Evolutionary conservation across 805 yeast genomes (phyloP).

Genomic region (Teunomyces kruisii): DNA sequence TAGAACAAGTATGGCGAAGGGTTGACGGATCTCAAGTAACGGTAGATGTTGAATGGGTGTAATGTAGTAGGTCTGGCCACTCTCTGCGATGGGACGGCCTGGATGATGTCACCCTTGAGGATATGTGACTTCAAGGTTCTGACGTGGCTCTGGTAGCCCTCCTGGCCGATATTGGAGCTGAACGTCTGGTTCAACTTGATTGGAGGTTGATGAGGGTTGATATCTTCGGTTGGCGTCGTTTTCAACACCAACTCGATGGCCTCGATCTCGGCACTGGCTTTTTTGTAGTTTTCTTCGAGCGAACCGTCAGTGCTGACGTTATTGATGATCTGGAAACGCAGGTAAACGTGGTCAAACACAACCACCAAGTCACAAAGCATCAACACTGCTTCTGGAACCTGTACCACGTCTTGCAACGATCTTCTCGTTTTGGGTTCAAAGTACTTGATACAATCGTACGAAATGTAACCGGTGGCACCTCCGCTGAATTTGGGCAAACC

Average conservation of each 20-base stretch:
- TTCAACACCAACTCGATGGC: slow-evolving; percentile 50
- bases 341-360: slow-evolving; percentile 93
- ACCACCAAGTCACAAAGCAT: slow-evolving; percentile 90
- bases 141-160: slow-evolving; percentile 89
- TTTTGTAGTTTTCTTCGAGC: slow-evolving; percentile 42
- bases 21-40: slow-evolving; percentile 91
- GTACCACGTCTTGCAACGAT: slow-evolving; percentile 70
- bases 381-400: slow-evolving; percentile 87
- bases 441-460: slow-evolving; percentile 95
- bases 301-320: slow-evolving; percentile 52
- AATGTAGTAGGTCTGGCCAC: slow-evolving; percentile 91
- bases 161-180: slow-evolving; percentile 88
- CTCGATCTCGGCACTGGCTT: slow-evolving; percentile 60
- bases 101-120: slow-evolving; percentile 89
- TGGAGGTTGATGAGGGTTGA: slow-evolving; percentile 72
- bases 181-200: slow-evolving; percentile 68
- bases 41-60: slow-evolving; percentile 95
- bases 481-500: slow-evolving; percentile 86
- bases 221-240: slow-evolving; percentile 39
- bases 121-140: slow-evolving; percentile 74
- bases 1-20: slow-evolving; percentile 97
- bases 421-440: slow-evolving; percentile 90
- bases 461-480: slow-evolving; percentile 94
- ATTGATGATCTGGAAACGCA: slow-evolving; percentile 85
- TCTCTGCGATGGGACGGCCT: slow-evolving; percentile 97